These are phyloP conservation scores for Neolecta irregularis DNA, from an alignment of 1,139 yeast genomes.

Conservation along the genomic window DNA sequence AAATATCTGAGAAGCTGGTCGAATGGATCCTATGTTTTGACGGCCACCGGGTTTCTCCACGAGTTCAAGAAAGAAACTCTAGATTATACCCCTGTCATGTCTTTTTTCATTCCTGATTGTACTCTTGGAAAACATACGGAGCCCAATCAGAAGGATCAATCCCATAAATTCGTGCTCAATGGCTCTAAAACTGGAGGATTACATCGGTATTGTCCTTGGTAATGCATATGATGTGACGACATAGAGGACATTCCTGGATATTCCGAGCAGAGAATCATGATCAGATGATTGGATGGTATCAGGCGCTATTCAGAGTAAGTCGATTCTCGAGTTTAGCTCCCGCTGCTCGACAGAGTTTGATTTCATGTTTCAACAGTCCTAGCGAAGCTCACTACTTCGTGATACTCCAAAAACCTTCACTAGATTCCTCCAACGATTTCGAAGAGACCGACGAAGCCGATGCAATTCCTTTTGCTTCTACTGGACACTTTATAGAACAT, in stretches of 20 bases:
- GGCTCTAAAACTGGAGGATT: constrained; percentile 53
- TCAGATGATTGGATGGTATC: constrained; percentile 71
- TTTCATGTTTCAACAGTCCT: no score
- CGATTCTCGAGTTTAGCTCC: no score
- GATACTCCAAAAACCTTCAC: no score
- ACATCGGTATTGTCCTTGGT: constrained; percentile 13
- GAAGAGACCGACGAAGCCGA: no score
- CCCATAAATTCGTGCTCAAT: constrained; percentile 65
- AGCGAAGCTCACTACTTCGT: no score
- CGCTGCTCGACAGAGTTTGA: no score
- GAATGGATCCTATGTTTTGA: constrained; percentile 78
- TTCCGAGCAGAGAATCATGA: constrained; percentile 72
- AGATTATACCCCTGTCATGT: constrained; percentile 78
- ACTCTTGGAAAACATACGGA: constrained; percentile 68
- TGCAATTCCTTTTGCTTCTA: no score
- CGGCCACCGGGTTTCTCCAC: constrained; percentile 64
- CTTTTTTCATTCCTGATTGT: constrained; percentile 67
- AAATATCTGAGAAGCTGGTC: constrained; percentile 81
- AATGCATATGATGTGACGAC: no score
- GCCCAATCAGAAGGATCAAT: constrained; percentile 38
- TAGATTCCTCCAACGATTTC: no score
- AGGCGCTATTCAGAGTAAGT: no score
- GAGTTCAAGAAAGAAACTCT: constrained; percentile 80
- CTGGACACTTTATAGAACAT: no score
- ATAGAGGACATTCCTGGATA: constrained; percentile 78